Percentiles rank a stretch among this genome's conserved stretches.
These are phyloP conservation scores for Phialemoniopsis sp. DNA, from an alignment of 2,329 filamentous ascomycete genomes.

Conservation along the genomic window DNA sequence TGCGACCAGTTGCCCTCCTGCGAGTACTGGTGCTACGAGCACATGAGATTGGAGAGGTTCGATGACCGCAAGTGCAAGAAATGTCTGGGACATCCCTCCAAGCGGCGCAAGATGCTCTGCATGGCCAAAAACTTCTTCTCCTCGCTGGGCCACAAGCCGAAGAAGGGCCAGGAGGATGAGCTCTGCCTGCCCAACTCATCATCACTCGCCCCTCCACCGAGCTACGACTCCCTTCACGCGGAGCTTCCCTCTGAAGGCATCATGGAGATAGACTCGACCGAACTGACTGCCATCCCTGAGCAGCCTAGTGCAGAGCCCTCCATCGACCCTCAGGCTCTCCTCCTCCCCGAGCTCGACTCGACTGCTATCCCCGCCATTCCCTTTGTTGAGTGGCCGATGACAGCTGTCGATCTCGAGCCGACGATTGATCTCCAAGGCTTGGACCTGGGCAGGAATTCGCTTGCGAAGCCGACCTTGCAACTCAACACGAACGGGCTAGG, in stretches of 20 bases:
- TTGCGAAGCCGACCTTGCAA: slow-evolving; percentile 27
- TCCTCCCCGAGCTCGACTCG: slow-evolving; percentile 24
- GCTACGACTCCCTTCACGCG: slow-evolving; percentile 38
- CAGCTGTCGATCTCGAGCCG: no score
- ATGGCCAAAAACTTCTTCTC: slow-evolving; percentile 52
- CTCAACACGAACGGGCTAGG: slow-evolving; percentile 30
- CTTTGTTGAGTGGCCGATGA: slow-evolving; percentile 2
- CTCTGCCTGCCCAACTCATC: slow-evolving; percentile 14
- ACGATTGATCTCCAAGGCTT: neutral
- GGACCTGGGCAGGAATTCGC: neutral
- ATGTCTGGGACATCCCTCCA: slow-evolving; percentile 45
- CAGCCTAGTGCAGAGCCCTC: slow-evolving; percentile 5
- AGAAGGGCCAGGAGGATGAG: slow-evolving; percentile 22
- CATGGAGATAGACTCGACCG: slow-evolving; percentile 46
- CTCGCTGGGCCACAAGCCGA: slow-evolving; percentile 43
- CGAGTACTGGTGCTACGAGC: slow-evolving; percentile 55
- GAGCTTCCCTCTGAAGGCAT: slow-evolving; percentile 48
- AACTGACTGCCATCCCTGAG: slow-evolving; percentile 21
- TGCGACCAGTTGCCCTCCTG: slow-evolving; percentile 43
- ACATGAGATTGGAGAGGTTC: slow-evolving; percentile 46
- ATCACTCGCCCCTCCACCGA: slow-evolving; percentile 35
- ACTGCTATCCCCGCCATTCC: slow-evolving; percentile 10
- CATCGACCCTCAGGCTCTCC: slow-evolving; percentile 23
- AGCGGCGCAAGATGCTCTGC: slow-evolving; percentile 45
- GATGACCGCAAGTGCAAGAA: slow-evolving; percentile 46